phyloP scores from a whole-genome alignment of 2,329 filamentous ascomycete species.

The Penicillium sp. region DNA sequence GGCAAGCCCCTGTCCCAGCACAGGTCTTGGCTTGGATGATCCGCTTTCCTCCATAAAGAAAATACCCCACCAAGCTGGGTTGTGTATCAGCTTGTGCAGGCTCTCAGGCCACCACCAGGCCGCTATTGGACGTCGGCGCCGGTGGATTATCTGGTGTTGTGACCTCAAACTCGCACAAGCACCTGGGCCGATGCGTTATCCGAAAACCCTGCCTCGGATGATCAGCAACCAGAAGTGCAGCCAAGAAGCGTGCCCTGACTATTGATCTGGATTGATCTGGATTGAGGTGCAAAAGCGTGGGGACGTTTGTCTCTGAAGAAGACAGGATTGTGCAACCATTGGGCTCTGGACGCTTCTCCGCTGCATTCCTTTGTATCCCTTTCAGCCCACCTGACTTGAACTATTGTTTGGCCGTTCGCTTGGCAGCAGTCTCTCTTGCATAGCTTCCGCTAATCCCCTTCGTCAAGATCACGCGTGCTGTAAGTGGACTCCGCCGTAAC shows the following conservation, averaged over 20 bases:
- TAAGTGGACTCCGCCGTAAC: background rate
- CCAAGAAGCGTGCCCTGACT: constrained; percentile 30
- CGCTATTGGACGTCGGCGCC: constrained; percentile 9
- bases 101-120: background rate
- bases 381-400: constrained; percentile 15
- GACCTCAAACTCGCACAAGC: constrained; percentile 16
- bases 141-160: constrained; percentile 4
- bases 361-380: constrained; percentile 6
- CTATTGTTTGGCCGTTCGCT: constrained; percentile 18
- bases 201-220: constrained; percentile 38
- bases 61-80: constrained; percentile 17
- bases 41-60: constrained; percentile 18
- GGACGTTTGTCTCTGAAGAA: background rate
- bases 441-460: constrained; percentile 6
- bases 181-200: constrained; percentile 28
- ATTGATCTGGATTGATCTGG: constrained; percentile 16
- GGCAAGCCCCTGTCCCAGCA: constrained; percentile 28
- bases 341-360: constrained; percentile 5
- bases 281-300: constrained; percentile 1
- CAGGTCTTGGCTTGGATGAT: constrained; percentile 32
- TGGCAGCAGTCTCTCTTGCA: constrained; percentile 15
- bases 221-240: constrained; percentile 36
- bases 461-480: constrained; percentile 8
- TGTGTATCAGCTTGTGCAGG: constrained; percentile 8
- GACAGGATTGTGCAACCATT: constrained; percentile 16